These are phyloP conservation scores for Tylopilus sp. DNA, from an alignment of 1,284 basidiomycete species.

Conservation along the genomic window DNA sequence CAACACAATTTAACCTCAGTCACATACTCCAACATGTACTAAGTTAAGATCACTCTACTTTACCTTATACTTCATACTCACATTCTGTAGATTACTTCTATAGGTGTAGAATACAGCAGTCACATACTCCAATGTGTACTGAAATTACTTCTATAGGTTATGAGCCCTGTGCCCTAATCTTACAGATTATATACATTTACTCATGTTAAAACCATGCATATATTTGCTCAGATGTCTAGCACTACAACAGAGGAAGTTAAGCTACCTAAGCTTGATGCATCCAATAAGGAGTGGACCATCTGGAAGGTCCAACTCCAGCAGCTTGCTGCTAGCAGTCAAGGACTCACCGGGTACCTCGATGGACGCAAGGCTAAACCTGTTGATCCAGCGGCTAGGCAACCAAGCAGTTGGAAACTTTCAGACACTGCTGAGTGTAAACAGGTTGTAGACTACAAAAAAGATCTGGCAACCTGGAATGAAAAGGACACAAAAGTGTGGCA, in stretches of 20 bases:
- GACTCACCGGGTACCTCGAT: not conserved
- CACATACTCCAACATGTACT: too few relatives aligned
- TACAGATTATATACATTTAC: not conserved
- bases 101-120: too few relatives aligned
- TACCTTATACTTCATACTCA: too few relatives aligned
- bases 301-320: not conserved
- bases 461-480: not conserved
- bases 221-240: not conserved
- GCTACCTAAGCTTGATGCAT: constrained; percentile 1
- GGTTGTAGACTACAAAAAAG: too few relatives aligned
- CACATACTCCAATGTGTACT: too few relatives aligned
- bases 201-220: not conserved
- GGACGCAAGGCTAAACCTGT: not conserved
- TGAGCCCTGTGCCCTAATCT: not conserved
- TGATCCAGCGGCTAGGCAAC: not conserved
- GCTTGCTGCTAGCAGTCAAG: not conserved
- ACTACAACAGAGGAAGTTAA: not conserved
- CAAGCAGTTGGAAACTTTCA: not conserved
- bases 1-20: too few relatives aligned
- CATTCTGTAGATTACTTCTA: too few relatives aligned
- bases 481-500: constrained; percentile 1
- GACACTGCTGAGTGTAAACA: too few relatives aligned
- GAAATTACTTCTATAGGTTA: not conserved
- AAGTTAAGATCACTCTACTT: too few relatives aligned
- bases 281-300: not conserved